phyloP scores from a whole-genome alignment of 805 yeast genomes.

The Ogataea naganishii region DNA sequence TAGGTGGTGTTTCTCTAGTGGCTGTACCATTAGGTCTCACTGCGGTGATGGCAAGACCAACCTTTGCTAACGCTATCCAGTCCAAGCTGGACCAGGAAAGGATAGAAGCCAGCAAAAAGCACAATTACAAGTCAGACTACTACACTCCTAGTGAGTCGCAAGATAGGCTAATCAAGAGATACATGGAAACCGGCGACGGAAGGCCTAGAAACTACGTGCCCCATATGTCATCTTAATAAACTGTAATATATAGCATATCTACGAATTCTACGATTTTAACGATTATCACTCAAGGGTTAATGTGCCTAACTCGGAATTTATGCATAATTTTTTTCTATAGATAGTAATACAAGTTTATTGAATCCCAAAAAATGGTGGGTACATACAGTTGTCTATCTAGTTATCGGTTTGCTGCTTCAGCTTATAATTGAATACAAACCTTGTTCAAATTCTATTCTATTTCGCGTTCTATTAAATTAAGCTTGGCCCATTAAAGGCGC shows the following conservation, averaged over 20 bases:
- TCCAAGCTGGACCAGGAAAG: conserved; percentile 23
- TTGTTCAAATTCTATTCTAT: too few species aligned
- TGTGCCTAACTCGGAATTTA: too few species aligned
- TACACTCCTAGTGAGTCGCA: conserved; percentile 13
- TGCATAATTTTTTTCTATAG: too few species aligned
- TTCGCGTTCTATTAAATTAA: conserved; percentile 10
- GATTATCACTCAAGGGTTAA: too few species aligned
- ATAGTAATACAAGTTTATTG: neutral
- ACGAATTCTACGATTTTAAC: too few species aligned
- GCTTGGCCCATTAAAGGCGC: conserved; percentile 20
- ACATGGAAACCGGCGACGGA: conserved; percentile 18
- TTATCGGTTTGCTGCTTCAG: too few species aligned
- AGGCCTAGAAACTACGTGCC: conserved; percentile 18
- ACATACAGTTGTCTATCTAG: too few species aligned
- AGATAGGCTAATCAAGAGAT: conserved; percentile 18
- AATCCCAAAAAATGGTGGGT: neutral
- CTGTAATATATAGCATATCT: too few species aligned
- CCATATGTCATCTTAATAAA: neutral
- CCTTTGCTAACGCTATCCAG: conserved; percentile 26
- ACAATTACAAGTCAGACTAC: conserved; percentile 17
- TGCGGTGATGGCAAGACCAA: conserved; percentile 21
- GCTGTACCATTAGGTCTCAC: conserved; percentile 20
- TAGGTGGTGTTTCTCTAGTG: conserved; percentile 19
- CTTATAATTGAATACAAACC: too few species aligned
- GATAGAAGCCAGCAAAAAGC: conserved; percentile 19